Evolutionary conservation across 192 early-diverging fungal genomes (phyloP), one percentile per base, ranked within the genome.

Genomic region (Backusella tuberculispora): DNA sequence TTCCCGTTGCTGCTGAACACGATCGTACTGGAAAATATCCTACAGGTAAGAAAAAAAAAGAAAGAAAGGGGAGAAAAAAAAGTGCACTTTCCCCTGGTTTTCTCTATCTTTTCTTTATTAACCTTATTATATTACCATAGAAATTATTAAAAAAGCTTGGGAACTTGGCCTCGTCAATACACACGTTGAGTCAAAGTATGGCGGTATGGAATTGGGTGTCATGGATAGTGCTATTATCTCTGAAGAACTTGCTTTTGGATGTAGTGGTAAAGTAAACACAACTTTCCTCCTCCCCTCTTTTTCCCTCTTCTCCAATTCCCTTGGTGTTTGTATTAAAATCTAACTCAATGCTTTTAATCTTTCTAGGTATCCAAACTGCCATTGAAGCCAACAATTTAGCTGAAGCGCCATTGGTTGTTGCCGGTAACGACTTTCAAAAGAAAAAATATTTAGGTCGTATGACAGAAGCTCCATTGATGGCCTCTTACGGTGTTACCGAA

Each of bases 381-480:
- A 95, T 96, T 66, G 97, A 98, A 78, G 97, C 97, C n/a, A 98
- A 98, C 84, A 90, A 90, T 2, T 85, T 98, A 17, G 97, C 95
- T 41, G 90, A 98, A 81, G 95, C 97, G 3, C 95, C 95, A 2
- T 86, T 97, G 26, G 87, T 96, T 69, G 87, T 97, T 26, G 94
- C 95, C 53, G 97, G 92, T 66, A 96, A 86, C 83, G 91, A 95
- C 65, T 86, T 80, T 14, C 96, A 97, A 74, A 96, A 96, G 89
- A 94, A 96, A 81, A 98, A 98, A 88, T 98, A 98, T 80, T 86
- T 98, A 40, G 97, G 97, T 44, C 89, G 97, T 50, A 97, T 98
- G 97, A 93, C 94, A 3, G 95, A 98, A 80, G 95, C 90, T 77
- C 97, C 97, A 14, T 80, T 98, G 78, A 95, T 98, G 93, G 95